phyloP scores from a whole-genome alignment of 345 rosid genomes.

The Euphorbia pulcherrima region DNA sequence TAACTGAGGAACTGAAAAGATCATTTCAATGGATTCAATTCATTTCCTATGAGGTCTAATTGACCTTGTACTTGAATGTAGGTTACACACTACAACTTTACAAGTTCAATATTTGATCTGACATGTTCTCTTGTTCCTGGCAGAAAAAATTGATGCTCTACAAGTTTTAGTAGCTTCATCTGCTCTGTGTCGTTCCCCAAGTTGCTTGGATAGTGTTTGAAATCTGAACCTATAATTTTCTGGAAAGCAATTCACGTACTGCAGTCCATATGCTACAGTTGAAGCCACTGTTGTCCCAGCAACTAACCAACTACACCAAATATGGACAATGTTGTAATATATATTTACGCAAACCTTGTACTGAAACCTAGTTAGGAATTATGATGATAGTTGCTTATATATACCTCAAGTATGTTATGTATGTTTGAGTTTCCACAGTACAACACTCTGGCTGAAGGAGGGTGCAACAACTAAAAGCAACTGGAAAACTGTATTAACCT shows the following conservation, averaged over 20 bases:
- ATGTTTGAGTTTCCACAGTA: constrained; percentile 53
- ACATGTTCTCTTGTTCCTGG: too few species aligned
- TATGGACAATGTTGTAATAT: background rate
- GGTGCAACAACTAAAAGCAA: constrained; percentile 74
- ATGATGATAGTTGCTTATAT: background rate
- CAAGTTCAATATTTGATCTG: too few species aligned
- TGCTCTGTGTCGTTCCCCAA: background rate
- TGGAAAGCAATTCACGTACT: constrained; percentile 46
- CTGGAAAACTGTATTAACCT: constrained; percentile 96
- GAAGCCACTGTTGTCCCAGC: constrained; percentile 75
- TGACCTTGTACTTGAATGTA: too few species aligned
- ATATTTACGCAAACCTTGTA: background rate
- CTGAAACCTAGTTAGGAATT: background rate
- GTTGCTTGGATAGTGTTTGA: background rate
- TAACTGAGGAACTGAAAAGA: too few species aligned
- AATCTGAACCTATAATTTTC: constrained; percentile 30
- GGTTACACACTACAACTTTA: too few species aligned
- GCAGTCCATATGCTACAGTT: constrained; percentile 72
- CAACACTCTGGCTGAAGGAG: constrained; percentile 91
- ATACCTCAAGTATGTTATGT: constrained; percentile 76
- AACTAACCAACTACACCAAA: constrained; percentile 66
- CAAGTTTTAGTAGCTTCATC: background rate
- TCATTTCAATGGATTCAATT: too few species aligned
- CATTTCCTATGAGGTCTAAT: too few species aligned
- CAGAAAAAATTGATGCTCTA: background rate